Evolutionary conservation across 129 eudicot species (phyloP), one percentile per base, ranked within the genome.

Genomic region (Lonicera japonica): DNA sequence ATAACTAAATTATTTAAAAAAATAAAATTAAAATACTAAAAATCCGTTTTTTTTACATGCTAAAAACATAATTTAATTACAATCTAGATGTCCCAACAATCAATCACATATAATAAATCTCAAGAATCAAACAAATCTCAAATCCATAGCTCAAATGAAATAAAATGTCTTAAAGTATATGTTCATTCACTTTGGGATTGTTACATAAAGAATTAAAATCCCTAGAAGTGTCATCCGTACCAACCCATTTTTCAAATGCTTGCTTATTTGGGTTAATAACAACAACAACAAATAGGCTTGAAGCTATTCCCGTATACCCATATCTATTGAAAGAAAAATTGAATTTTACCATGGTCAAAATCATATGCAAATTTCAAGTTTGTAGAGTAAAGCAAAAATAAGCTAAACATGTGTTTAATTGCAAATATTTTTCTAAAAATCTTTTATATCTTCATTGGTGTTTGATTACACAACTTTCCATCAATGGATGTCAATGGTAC

Each of bases 251-350:
- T 54, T 76, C 76, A 16, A 76, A 60, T 39, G 73, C 76, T 65
- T 59, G 72, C 34, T 54, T 21, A 22, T 65, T 76, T 21, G 81
- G 81, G 65, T 76, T 76, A 61, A 60, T 59, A 8, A 76, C 43
- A 52, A 76, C 81, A 65, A 76, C 76, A 54, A 76, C 76, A 58
- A 38, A 76, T n/a, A 18, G 81, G 70, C 66, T 76, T 76, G 11
- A 70, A 76, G 69, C 81, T 76, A 58, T 76, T 76, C 38, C 81
- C 81, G 29, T 76, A 76, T 58, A 75, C 36, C 80, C 80, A 75
- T 63, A 75, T 75, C 80, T 75, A 68, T 25, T 21, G 19, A 60
- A 68, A 45, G 23, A 73, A 25, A 53, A 12, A 18, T 18, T 11
- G 69, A 34, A 59, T 36, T 18, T 2, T n/a, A 1, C 8, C 50